These are phyloP conservation scores for Puya raimondii DNA, from an alignment of 176 grass and related monocot genomes.

Conservation along the genomic window DNA sequence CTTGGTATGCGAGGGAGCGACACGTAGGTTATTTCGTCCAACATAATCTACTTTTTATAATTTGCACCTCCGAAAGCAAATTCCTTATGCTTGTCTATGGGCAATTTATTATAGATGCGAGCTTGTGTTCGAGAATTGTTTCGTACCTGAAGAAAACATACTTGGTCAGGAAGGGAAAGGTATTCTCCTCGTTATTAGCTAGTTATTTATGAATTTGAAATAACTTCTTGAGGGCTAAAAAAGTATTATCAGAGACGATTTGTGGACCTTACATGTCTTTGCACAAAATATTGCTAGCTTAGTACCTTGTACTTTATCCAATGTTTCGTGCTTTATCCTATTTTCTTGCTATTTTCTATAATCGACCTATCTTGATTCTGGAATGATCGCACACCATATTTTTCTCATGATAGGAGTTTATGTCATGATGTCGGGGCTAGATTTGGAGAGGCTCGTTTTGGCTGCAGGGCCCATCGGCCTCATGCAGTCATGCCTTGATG, in stretches of 20 bases:
- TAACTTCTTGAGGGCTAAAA: neutral
- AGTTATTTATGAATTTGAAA: neutral
- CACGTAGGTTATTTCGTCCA: constrained; percentile 48
- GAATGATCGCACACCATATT: neutral
- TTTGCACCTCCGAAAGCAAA: neutral
- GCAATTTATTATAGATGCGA: constrained; percentile 55
- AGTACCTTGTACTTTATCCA: constrained; percentile 2
- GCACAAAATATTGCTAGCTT: no score
- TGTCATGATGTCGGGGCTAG: constrained; percentile 98
- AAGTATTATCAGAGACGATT: neutral
- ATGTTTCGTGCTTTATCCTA: neutral
- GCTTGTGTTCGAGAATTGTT: constrained; percentile 98
- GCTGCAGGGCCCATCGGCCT: constrained; percentile 85
- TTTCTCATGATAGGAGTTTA: constrained; percentile 67
- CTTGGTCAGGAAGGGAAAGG: constrained; percentile 91
- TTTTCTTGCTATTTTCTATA: neutral
- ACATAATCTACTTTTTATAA: neutral
- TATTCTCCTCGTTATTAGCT: constrained; percentile 19
- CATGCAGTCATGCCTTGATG: constrained; percentile 98
- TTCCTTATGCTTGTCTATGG: constrained; percentile 2
- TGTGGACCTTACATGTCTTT: neutral
- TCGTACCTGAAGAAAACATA: constrained; percentile 84
- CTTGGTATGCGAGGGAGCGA: constrained; percentile 97
- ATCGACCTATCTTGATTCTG: neutral
- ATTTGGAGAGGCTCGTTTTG: constrained; percentile 92